Base-by-base conservation (phyloP, 2,329 filamentous ascomycete species). In the Aspergillaceae sp. region DNA sequence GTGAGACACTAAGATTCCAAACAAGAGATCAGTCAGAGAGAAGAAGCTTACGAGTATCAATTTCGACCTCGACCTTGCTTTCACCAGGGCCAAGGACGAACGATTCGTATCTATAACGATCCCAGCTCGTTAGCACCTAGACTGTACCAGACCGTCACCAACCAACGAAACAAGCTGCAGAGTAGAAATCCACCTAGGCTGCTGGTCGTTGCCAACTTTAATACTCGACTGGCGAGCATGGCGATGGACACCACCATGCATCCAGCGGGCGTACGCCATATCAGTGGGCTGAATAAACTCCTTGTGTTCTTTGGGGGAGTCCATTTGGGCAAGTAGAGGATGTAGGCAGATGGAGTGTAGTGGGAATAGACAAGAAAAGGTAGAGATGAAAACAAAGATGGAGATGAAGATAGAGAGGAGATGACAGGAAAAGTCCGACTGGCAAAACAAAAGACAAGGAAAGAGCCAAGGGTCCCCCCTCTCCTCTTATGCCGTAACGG, bases 11-110 rank as follows among this genome's bases (percentile, higher is more conserved):
- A 48, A 34, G 8, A 19, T 11, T 29, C 27, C 7, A 8, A 27
- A 27, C 38, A 40, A 28, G 7, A 38, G 27, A 9, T 6, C n/a
- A 48, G 19, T 49, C 33, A 38, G 3, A 27, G 26, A 19, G 8
- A 45, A 42, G n/a, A 26, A 33, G 71, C 84, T 68, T 76, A 94
- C 91, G 87, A 47, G 90, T 92, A 65, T 95, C 92, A 5, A 87
- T 77, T 62, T 86, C 84, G 70, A 89, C 84, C 49, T 89, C 85
- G 48, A 95, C 87, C 72, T 96, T 97, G 75, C 91, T 92, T 77
- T 98, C 88, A 51, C 84, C 89, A 42, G 89, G 85, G 36, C 70
- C 79, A 49, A 97, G 84, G 53, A 96, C 73, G 73, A 96, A 97
- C 42, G 94, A 80, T 75, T 97, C 92, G 73, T 94, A 94, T 63